phyloP scores from a whole-genome alignment of 768 basidiomycete genomes.

The Amylocystis lapponica region DNA sequence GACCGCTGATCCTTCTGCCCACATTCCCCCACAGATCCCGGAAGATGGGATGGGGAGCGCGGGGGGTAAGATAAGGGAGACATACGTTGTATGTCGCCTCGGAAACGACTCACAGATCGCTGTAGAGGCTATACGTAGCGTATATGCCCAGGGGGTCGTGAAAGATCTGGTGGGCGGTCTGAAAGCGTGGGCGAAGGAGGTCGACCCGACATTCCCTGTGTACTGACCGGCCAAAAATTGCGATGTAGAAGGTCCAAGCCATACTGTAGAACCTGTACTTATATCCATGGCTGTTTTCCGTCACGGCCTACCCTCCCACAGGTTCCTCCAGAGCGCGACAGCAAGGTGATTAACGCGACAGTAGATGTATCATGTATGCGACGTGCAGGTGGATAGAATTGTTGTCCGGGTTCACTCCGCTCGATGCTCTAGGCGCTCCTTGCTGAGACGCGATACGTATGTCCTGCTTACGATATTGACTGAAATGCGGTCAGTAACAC shows the following conservation, averaged over 20 bases:
- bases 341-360: too few relatives aligned
- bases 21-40: slow-evolving; percentile 24
- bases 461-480: slow-evolving; percentile 75
- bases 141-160: slow-evolving; percentile 30
- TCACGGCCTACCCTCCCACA: too few relatives aligned
- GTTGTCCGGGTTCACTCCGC: too few relatives aligned
- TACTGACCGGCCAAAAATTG: slow-evolving; percentile 52
- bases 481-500: slow-evolving; percentile 23
- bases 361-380: too few relatives aligned
- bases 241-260: too few relatives aligned
- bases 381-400: too few relatives aligned
- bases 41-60: too few relatives aligned
- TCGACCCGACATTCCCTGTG: slow-evolving; percentile 74
- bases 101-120: slow-evolving; percentile 95
- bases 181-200: slow-evolving; percentile 67
- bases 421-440: slow-evolving; percentile 33
- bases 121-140: slow-evolving; percentile 51
- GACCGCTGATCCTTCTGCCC: slow-evolving; percentile 49
- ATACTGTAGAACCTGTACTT: too few relatives aligned
- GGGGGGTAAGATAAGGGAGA: slow-evolving; percentile 15
- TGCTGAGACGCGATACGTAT: slow-evolving; percentile 54
- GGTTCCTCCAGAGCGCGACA: too few relatives aligned
- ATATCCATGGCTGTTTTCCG: too few relatives aligned
- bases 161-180: slow-evolving; percentile 81
- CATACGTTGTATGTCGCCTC: slow-evolving; percentile 72